phyloP scores from a whole-genome alignment of 805 yeast genomes.

The Lipomyces sp. region DNA sequence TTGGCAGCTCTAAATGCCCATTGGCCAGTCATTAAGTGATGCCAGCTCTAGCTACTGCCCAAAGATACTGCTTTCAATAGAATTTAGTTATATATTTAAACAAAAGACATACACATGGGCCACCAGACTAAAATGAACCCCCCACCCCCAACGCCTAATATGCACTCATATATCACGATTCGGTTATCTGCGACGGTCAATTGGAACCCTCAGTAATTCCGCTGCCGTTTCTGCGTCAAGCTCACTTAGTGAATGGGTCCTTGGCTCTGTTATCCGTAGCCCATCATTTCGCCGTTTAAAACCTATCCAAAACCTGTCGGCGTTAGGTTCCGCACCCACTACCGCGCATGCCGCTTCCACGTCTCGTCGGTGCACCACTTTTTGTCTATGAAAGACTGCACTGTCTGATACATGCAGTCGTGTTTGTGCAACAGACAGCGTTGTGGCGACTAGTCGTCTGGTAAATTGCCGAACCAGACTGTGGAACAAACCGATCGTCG shows the following conservation, averaged over 20 bases:
- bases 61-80: no score
- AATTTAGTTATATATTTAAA: no score
- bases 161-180: not conserved
- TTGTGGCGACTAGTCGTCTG: constrained; percentile 25
- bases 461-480: constrained; percentile 18
- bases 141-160: not conserved
- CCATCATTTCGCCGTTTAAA: constrained; percentile 13
- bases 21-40: no score
- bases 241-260: not conserved
- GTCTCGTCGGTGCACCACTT: constrained; percentile 13
- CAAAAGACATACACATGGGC: no score
- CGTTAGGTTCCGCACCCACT: constrained; percentile 13
- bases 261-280: not conserved
- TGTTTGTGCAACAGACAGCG: constrained; percentile 17
- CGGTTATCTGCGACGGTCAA: not conserved
- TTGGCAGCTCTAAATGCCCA: no score
- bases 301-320: constrained; percentile 11
- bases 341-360: constrained; percentile 27
- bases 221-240: not conserved
- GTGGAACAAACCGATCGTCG: constrained; percentile 17
- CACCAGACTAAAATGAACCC: not conserved
- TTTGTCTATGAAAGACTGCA: constrained; percentile 8
- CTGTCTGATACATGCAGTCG: constrained; percentile 25
- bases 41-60: no score
- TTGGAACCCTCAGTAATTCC: not conserved